Base-by-base conservation (phyloP, 345 rosid species). In the Passiflora organensis region DNA sequence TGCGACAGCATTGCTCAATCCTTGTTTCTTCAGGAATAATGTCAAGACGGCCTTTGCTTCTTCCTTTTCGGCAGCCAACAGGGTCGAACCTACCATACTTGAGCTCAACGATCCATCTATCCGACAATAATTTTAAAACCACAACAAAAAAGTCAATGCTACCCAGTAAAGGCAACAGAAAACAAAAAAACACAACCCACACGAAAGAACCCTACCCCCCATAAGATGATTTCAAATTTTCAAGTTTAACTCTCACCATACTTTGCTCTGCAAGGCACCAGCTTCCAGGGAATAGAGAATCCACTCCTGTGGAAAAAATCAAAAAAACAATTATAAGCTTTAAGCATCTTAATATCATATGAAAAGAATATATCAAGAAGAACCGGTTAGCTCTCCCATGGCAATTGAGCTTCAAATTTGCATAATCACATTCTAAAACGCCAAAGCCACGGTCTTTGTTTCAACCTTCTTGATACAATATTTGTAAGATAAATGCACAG, bases 41-140 rank as follows among this genome's bases (percentile, higher is more conserved):
- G 79, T 76, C 63, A 90, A 63, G 24, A 90, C 87, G 46, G 94
- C 97, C 82, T 83, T 90, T 34, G 95, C 91, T 83, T 90, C 97
- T 73, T 87, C 97, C 63, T 80, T 87, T 79, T 90, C 97, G n/a
- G 91, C 88, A 15, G 84, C 80, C 56, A 87, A 62, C 14, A 90
- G 64, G 58, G 77, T 77, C 32, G 86, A 74, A 55, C 90, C 70
- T 43, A 84, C 80, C 47, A 71, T 71, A 64, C 84, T 74, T 37
- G 76, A 22, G 50, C 74, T 64, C 63, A 68, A 77, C 56, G 83
- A 70, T 32, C 77, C 84, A 66, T 82, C 82, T 48, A 78, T 47
- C 64, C 71, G 79, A 32, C 78, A 77, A 66, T 79, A 71, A 70
- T 66, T 49, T 76, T n/a, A 2, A 23, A 23, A 55, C 39, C 13